These are phyloP conservation scores for Kodamaea leandrae DNA, from an alignment of 805 yeast genomes.

Conservation along the genomic window DNA sequence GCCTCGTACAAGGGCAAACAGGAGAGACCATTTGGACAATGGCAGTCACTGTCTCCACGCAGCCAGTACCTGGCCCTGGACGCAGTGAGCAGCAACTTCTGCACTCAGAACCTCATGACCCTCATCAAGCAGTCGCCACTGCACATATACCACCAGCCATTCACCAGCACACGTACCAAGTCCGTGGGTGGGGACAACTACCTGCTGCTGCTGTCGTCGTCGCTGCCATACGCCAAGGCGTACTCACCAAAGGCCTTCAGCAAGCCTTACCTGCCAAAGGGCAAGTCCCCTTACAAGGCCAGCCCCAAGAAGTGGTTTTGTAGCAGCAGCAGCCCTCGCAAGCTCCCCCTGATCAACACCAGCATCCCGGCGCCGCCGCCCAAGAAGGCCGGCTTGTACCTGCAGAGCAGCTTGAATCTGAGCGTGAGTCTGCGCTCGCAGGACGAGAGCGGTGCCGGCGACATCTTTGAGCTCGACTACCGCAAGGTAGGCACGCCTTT, in stretches of 20 bases:
- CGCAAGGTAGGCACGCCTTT: slow-evolving; percentile 30
- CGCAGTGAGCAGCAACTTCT: not conserved
- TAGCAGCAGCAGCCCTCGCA: slow-evolving; percentile 1
- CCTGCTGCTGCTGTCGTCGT: slow-evolving; percentile 4
- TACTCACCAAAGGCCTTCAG: not conserved
- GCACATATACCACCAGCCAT: slow-evolving; percentile 5
- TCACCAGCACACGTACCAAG: slow-evolving; percentile 5
- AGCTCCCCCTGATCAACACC: slow-evolving; percentile 3
- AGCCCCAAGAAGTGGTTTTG: slow-evolving; percentile 3
- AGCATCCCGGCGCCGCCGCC: not conserved
- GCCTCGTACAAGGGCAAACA: not conserved
- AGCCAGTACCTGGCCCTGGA: not conserved
- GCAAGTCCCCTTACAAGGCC: not conserved
- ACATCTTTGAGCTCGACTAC: slow-evolving; percentile 25
- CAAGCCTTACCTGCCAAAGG: not conserved
- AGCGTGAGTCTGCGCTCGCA: slow-evolving; percentile 14
- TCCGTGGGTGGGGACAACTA: too few species aligned
- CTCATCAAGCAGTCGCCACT: slow-evolving; percentile 7
- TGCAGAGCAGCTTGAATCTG: slow-evolving; percentile 29
- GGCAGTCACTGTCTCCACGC: not conserved
- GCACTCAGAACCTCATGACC: not conserved
- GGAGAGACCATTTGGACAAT: not conserved
- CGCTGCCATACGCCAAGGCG: slow-evolving; percentile 5
- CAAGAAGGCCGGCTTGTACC: slow-evolving; percentile 9
- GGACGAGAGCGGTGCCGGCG: slow-evolving; percentile 12